Evolutionary conservation across 495 filamentous ascomycete species (phyloP), one percentile per base, ranked within the genome.

Genomic region (Podospora conica): DNA sequence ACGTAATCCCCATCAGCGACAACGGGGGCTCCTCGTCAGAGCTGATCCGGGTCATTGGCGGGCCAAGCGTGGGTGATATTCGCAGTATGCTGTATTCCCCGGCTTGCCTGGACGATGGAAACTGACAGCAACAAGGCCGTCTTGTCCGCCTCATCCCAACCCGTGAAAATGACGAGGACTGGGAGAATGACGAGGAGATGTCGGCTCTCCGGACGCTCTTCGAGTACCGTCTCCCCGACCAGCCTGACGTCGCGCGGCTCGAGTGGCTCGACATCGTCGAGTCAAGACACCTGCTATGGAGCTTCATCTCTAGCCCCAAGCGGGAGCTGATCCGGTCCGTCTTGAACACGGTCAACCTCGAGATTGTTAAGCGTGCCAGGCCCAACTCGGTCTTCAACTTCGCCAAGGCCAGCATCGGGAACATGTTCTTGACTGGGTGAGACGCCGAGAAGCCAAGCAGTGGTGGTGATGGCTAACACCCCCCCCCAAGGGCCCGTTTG

Each of bases 181-280:
- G 81, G 79, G 74, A 80, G 8, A 76, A 79, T 5, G 81, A 88
- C 63, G 78, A 82, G 28, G 91, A 96, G 70, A 84, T 85, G 55
- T 79, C 81, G 2, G 89, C 92, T 3, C 88, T 96, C 69, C 92
- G 89, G 75, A 73, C 80, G 6, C 79, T 98, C 54, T 95, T 98
- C 80, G 96, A 96, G 75, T 83, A 97, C 71, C 88, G 94, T 22
- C 85, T 98, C 0, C 79, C 91, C 22, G 73, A 82, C 0, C 81
- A 87, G 61, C 73, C 82, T 3, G 61, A 74, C 10, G 67, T 72
- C 59, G 89, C 89, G 0, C 79, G 85, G 3, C 55, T 75, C 1
- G 91, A 96, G 79, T 98, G 94, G 91, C 84, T 91, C n/a, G 87
- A 90, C 23, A 93, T 98, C 57, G 88, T 97, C 54, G 91, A 96